Conservation (phyloP, 2,329 filamentous ascomycete species). For the Aspergillus sp. region DNA sequence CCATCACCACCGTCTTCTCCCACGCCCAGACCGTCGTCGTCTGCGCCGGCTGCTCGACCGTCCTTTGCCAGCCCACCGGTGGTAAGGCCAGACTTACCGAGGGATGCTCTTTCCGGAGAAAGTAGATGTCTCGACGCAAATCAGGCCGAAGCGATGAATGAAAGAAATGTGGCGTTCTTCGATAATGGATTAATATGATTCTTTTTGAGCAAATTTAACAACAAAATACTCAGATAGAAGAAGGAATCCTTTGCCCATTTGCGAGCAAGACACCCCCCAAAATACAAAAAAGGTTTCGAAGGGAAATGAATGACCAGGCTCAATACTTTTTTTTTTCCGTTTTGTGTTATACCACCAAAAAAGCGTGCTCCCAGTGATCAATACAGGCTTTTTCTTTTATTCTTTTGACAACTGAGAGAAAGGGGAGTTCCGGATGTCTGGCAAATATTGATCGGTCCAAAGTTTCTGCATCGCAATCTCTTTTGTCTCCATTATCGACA, state of each 20-base stretch:
- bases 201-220: slow-evolving; percentile 24
- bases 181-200: slow-evolving; percentile 28
- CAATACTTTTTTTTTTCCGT: slow-evolving; percentile 14
- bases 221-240: slow-evolving; percentile 45
- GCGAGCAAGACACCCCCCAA: slow-evolving; percentile 49
- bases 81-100: slow-evolving; percentile 98
- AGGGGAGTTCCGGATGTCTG: slow-evolving; percentile 82
- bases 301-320: slow-evolving; percentile 55
- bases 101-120: slow-evolving; percentile 99
- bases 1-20: slow-evolving; percentile 99
- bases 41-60: slow-evolving; percentile 99
- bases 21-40: slow-evolving; percentile 99
- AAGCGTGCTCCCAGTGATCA: slow-evolving; percentile 40
- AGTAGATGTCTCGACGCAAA: slow-evolving; percentile 62
- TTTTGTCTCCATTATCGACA: slow-evolving; percentile 35
- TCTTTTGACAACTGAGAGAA: slow-evolving; percentile 41
- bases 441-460: slow-evolving; percentile 54
- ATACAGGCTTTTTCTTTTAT: slow-evolving; percentile 32
- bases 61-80: slow-evolving; percentile 99
- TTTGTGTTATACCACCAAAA: slow-evolving; percentile 27
- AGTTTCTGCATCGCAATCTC: slow-evolving; percentile 18
- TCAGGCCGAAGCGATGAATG: slow-evolving; percentile 27
- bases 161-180: slow-evolving; percentile 39
- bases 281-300: slow-evolving; percentile 55
- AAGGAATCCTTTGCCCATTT: slow-evolving; percentile 45